phyloP scores from a whole-genome alignment of 139 green algal species.

The Chlorella sp. region DNA sequence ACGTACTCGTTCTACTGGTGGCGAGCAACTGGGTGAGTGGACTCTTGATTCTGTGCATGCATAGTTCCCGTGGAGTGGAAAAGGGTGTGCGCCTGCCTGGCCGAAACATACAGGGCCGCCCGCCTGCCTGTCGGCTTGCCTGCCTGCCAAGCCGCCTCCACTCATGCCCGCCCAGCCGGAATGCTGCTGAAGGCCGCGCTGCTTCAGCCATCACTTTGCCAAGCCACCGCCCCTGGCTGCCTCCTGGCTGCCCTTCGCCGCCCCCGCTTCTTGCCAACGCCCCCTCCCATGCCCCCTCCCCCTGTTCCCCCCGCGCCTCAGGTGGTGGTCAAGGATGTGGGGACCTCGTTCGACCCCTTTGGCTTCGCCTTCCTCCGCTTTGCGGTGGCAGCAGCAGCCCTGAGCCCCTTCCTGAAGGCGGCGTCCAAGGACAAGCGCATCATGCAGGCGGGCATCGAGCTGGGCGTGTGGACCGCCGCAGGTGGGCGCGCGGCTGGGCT shows the following conservation, averaged over 20 bases:
- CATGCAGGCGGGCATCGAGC: conserved; percentile 45
- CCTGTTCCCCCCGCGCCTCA: background rate
- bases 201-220: background rate
- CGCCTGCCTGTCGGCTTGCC: too few species aligned
- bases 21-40: conserved; percentile 54
- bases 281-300: background rate
- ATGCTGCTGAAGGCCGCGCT: background rate
- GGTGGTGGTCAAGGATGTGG: conserved; percentile 55
- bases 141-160: background rate
- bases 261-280: background rate
- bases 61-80: background rate
- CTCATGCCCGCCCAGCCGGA: background rate
- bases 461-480: conserved; percentile 52
- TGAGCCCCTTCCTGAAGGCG: conserved; percentile 48
- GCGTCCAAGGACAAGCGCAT: conserved; percentile 24
- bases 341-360: conserved; percentile 38
- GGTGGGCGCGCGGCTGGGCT: background rate
- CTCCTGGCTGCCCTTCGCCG: background rate
- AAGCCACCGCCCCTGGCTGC: background rate
- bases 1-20: conserved; percentile 50
- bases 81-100: background rate
- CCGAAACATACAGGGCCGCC: background rate
- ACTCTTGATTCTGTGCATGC: too few species aligned
- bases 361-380: conserved; percentile 53
- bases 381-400: conserved; percentile 46